Base-by-base conservation (phyloP, 202 grass and related monocot genomes). In the Carex arenaria region DNA sequence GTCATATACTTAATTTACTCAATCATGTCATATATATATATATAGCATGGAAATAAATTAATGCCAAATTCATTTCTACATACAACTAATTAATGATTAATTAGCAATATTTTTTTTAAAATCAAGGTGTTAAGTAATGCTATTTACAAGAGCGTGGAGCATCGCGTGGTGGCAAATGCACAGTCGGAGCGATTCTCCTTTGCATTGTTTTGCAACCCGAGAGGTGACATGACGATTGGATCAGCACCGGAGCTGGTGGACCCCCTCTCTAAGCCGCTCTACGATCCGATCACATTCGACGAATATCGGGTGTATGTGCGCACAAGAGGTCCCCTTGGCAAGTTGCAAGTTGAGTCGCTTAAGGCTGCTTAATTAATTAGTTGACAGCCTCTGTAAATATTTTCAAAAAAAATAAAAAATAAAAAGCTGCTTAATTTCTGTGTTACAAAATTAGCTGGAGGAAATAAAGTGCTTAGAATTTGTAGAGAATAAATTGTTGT, bases 121-220 rank as follows among this genome's bases (percentile, higher is more conserved):
- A 40, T 40, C 17, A 81, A 94, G 93, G 87, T 96, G 60, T 71
- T 93, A 77, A 96, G 90, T 64, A 93, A 96, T 55, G 89, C 79
- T 1, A 34, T 18, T 1, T 93, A 96, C 87, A 86, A 76, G 84
- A 93, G 90, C 26, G 93, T 78, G 76, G 93, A 93, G 68, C 93
- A 95, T 60, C 85, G 90, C 2, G 93, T 86, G 65, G 40, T 89
- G 49, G 87, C 32, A 8, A 95, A 78, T 63, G 69, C 85, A 0
- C 45, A 62, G 5, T 47, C 26, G 18, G 93, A 88, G 13, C 86
- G 93, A 10, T 60, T 91, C 22, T 89, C 90, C 79, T 19, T 93
- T n/a, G 90, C 90, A 18, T 89, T 95, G 76, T 95, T 95, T 82
- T 91, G 83, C 85, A 95, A 95, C 77, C 90, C 93, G 10, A 79